Evolutionary conservation across 495 filamentous ascomycete species (phyloP).

Genomic region (Clohesyomyces aquaticus): DNA sequence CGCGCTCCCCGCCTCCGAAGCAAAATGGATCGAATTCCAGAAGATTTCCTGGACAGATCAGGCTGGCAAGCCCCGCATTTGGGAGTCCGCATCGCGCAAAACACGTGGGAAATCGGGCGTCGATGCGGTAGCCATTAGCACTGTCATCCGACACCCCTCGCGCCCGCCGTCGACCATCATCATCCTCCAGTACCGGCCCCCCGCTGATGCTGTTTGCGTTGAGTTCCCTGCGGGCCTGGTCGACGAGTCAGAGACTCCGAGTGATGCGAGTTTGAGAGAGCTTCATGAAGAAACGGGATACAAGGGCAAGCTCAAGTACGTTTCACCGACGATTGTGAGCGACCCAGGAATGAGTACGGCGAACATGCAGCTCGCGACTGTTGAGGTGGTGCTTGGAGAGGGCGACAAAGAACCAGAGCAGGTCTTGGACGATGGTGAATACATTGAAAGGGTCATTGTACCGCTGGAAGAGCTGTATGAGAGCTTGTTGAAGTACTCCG

Average conservation of each 20-base stretch:
- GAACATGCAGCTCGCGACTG: constrained; percentile 48
- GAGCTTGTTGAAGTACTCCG: constrained; percentile 52
- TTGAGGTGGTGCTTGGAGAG: constrained; percentile 47
- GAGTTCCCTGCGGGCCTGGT: constrained; percentile 87
- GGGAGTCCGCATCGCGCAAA: constrained; percentile 60
- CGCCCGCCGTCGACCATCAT: constrained; percentile 68
- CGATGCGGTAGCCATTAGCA: constrained; percentile 89
- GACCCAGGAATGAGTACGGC: constrained; percentile 50
- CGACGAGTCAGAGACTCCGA: constrained; percentile 80
- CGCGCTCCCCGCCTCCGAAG: constrained; percentile 51
- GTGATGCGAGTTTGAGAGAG: constrained; percentile 75
- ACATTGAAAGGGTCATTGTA: constrained; percentile 48
- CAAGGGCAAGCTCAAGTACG: constrained; percentile 63
- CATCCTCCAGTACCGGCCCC: constrained; percentile 84
- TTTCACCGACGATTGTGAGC: constrained; percentile 56
- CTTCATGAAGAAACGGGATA: constrained; percentile 95
- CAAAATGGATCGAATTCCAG: constrained; percentile 58
- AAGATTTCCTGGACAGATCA: constrained; percentile 59
- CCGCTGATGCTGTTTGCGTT: constrained; percentile 73
- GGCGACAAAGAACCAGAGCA: constrained; percentile 48
- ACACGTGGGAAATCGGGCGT: constrained; percentile 63
- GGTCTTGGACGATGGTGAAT: constrained; percentile 48
- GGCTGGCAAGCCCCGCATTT: constrained; percentile 53
- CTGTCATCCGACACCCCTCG: constrained; percentile 74
- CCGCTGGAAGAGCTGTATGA: constrained; percentile 54